Evolutionary conservation across 2,329 filamentous ascomycete genomes (phyloP).

Genomic region (Geosmithia putterillii): DNA sequence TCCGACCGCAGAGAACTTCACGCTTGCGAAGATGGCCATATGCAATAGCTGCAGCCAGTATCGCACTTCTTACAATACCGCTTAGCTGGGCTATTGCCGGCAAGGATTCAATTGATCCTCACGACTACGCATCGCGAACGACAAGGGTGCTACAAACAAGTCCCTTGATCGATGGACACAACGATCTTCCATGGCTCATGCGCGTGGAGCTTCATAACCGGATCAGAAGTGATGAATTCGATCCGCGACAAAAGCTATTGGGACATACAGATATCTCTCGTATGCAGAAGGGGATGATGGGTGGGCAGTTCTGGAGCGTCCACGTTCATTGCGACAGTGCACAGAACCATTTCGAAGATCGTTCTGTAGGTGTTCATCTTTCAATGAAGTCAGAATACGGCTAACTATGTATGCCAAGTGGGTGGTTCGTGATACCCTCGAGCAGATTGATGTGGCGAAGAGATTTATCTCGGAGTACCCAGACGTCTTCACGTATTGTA

Average conservation of each 20-base stretch:
- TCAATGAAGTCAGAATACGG: too few species aligned
- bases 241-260: conserved; percentile 8
- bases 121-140: conserved; percentile 6
- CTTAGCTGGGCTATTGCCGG: conserved; percentile 1
- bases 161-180: conserved; percentile 16
- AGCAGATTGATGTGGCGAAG: conserved; percentile 21
- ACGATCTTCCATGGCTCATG: conserved; percentile 15
- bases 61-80: not conserved
- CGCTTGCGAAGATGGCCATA: not conserved
- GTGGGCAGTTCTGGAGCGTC: conserved; percentile 17
- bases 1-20: not conserved
- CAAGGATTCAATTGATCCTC: conserved; percentile 4
- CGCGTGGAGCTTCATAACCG: conserved; percentile 16
- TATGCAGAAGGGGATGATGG: conserved; percentile 14
- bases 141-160: conserved; percentile 5
- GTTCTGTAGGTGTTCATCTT: conserved; percentile 7
- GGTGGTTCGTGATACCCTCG: conserved; percentile 8
- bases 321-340: conserved; percentile 11
- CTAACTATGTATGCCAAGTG: conserved; percentile 1
- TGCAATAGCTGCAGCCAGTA: not conserved
- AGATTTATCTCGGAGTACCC: conserved; percentile 26
- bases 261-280: conserved; percentile 14
- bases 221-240: conserved; percentile 8
- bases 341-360: conserved; percentile 12
- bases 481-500: conserved; percentile 8